Evolutionary conservation across 805 yeast genomes (phyloP), one percentile per base, ranked within the genome.

Genomic region (Candida insectorum): DNA sequence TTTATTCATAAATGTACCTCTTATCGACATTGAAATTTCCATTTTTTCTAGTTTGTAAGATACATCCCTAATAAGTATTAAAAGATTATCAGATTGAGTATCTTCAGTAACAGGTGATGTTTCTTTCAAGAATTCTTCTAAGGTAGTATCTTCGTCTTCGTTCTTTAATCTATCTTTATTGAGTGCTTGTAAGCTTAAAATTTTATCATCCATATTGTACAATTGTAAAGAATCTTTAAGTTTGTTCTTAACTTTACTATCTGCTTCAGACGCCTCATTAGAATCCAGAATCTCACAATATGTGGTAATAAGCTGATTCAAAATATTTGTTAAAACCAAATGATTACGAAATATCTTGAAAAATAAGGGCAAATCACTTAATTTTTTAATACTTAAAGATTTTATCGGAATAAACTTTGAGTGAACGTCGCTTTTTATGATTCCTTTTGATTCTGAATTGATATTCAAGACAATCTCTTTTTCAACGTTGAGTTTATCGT

Each of bases 171-270:
- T 11, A 46, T 43, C 28, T 49, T 49, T 12, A 38, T 47, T 23
- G 45, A 45, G 30, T 30, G 62, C 54, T 44, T 47, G 59, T 28
- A 66, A 46, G 6, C 62, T 60, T 14, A 60, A 35, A 9, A 65
- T 48, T 40, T 66, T 69, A 32, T 62, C 69, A 15, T 60, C 65
- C 33, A 62, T 61, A 23, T 51, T 49, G 3, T 68, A 43, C 16
- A 66, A 42, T 33, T 58, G 59, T 23, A 65, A 50, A 3, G 69
- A 50, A 21, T 59, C 58, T 28, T 56, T 56, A 24, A 66, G 45
- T 31, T 49, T 62, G 30, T 52, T 50, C 30, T 52, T 60, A 6
- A 22, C 19, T 6, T 25, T 11, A 7, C 28, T 12, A 14, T 19
- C 28, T 4, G n/a, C 24, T 16, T 27, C 21, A 4, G 49, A 41